phyloP scores from a whole-genome alignment of 163 green algal species.

The Scenedesmus sp. region DNA sequence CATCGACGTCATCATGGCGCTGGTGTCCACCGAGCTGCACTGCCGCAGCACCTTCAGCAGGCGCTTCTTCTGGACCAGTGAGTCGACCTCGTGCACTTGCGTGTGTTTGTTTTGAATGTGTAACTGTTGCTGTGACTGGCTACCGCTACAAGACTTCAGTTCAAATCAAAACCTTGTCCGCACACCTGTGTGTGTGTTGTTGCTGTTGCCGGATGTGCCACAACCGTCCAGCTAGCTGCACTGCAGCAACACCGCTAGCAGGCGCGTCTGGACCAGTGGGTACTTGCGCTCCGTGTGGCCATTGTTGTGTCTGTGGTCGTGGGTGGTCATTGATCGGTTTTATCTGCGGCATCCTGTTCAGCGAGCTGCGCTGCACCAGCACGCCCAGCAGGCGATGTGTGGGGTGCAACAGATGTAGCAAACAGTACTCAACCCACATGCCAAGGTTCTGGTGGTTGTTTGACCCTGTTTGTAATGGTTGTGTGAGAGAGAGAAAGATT shows the following conservation, averaged over 20 bases:
- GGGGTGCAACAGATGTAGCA: conserved; percentile 8
- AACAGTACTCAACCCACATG: too few species aligned
- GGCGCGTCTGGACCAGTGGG: conserved; percentile 33
- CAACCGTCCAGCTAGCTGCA: conserved; percentile 33
- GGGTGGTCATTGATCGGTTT: not conserved
- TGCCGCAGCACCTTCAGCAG: conserved; percentile 42
- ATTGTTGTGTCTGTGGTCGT: not conserved
- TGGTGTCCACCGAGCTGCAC: conserved; percentile 46
- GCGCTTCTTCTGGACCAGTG: conserved; percentile 42
- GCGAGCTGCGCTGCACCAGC: conserved; percentile 3
- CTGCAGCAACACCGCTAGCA: conserved; percentile 17
- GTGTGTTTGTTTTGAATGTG: too few species aligned
- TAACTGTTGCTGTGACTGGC: too few species aligned
- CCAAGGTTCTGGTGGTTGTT: too few species aligned
- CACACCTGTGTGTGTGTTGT: too few species aligned
- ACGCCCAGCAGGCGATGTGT: conserved; percentile 24
- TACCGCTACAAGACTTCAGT: too few species aligned
- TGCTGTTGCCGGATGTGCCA: too few species aligned
- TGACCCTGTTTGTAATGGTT: too few species aligned
- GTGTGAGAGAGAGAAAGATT: too few species aligned
- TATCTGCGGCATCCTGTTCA: not conserved
- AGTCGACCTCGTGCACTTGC: too few species aligned
- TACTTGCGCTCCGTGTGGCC: not conserved
- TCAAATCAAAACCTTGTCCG: too few species aligned
- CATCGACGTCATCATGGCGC: conserved; percentile 44